phyloP scores from a whole-genome alignment of 106 monocot genomes.

The Iris macrosiphon region DNA sequence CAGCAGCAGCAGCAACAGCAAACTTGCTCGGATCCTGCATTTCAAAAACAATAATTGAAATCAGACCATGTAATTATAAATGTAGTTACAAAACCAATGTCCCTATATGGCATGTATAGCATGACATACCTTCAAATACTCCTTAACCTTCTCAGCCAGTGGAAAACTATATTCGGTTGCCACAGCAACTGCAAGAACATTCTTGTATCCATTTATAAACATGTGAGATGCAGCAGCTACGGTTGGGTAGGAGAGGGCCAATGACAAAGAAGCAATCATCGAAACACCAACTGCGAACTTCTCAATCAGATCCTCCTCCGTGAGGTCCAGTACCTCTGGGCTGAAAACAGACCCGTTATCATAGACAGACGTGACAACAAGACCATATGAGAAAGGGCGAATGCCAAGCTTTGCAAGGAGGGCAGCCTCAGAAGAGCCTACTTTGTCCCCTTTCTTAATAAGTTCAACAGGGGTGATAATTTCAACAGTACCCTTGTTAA shows the following conservation, averaged over 20 bases:
- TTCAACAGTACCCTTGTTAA: constrained; percentile 96
- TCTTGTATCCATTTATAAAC: constrained; percentile 92
- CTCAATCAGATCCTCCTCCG: constrained; percentile 70
- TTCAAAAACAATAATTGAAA: not conserved
- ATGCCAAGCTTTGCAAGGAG: constrained; percentile 88
- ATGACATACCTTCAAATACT: constrained; percentile 61
- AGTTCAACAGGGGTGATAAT: constrained; percentile 92
- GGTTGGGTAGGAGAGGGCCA: constrained; percentile 77
- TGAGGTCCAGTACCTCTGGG: constrained; percentile 73
- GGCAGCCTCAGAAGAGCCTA: constrained; percentile 92
- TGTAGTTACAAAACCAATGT: too few species aligned
- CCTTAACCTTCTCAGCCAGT: constrained; percentile 77
- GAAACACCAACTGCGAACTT: constrained; percentile 66
- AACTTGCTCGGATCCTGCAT: constrained; percentile 90
- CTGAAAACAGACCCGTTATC: constrained; percentile 75
- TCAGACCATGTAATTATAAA: not conserved
- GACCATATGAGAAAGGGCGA: constrained; percentile 91
- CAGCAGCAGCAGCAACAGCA: too few species aligned
- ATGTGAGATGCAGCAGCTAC: constrained; percentile 73
- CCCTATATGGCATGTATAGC: not conserved
- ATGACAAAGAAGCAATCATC: constrained; percentile 59
- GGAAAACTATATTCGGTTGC: constrained; percentile 84
- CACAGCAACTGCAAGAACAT: constrained; percentile 67
- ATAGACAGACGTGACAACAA: constrained; percentile 56
- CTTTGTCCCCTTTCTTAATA: constrained; percentile 87